Percentiles rank a stretch among this genome's conserved stretches.
phyloP scores from a whole-genome alignment of 495 filamentous ascomycete species.

The Amphirosellinia nigrospora region DNA sequence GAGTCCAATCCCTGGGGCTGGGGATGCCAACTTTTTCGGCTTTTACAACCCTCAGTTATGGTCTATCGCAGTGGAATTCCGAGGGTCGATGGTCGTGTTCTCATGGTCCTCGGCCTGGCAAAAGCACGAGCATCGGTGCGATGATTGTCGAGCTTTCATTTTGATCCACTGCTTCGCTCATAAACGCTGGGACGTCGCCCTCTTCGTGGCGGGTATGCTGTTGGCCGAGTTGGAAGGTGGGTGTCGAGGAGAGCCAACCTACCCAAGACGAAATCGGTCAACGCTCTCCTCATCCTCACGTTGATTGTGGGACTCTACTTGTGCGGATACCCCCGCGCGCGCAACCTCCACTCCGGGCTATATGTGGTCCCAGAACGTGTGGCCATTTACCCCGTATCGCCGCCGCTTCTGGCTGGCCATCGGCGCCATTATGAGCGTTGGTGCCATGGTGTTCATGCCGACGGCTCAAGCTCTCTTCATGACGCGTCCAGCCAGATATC shows the following conservation, averaged over 20 bases:
- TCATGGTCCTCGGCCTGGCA: conserved; percentile 45
- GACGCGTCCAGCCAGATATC: conserved; percentile 58
- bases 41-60: conserved; percentile 55
- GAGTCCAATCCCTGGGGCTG: conserved; percentile 42
- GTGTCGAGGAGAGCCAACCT: conserved; percentile 34
- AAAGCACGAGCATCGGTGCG: conserved; percentile 43
- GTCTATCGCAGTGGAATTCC: conserved; percentile 59
- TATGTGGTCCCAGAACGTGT: conserved; percentile 41
- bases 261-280: conserved; percentile 26
- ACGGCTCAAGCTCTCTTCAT: conserved; percentile 58
- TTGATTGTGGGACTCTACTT: conserved; percentile 37
- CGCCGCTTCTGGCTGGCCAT: conserved; percentile 44
- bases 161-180: conserved; percentile 43
- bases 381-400: conserved; percentile 39
- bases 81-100: conserved; percentile 54
- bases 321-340: conserved; percentile 40
- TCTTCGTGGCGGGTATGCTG: conserved; percentile 53
- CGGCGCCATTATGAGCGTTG: conserved; percentile 58
- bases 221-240: conserved; percentile 51
- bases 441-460: conserved; percentile 56
- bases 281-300: conserved; percentile 30
- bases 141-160: conserved; percentile 41
- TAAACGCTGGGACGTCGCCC: conserved; percentile 52
- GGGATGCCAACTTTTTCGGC: conserved; percentile 34
- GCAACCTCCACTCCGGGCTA: conserved; percentile 40